Evolutionary conservation across 176 grass and related monocot species (phyloP).

Genomic region (Triticum monococcum): DNA sequence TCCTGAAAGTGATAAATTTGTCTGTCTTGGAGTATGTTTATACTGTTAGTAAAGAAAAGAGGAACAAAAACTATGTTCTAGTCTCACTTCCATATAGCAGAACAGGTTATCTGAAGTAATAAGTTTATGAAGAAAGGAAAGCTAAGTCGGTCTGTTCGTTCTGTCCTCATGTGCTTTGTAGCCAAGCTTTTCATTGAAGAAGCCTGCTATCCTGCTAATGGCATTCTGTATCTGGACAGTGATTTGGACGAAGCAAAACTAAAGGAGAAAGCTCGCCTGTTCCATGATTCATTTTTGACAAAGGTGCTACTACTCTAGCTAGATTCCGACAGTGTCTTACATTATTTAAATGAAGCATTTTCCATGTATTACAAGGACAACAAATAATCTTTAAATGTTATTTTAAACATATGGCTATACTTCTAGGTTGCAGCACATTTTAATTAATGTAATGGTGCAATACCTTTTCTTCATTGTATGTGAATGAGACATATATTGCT

Average conservation of each 20-base stretch:
- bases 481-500: not conserved
- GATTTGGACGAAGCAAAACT: slow-evolving; percentile 72
- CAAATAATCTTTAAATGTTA: not conserved
- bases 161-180: not conserved
- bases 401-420: not conserved
- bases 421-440: not conserved
- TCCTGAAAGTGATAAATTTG: not conserved
- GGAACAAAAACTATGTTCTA: not conserved
- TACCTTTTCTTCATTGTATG: not conserved
- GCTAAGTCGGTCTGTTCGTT: not conserved
- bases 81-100: not conserved
- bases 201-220: slow-evolving; percentile 18
- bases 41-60: not conserved
- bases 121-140: not conserved
- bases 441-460: not conserved
- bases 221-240: slow-evolving; percentile 35
- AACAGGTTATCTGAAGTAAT: slow-evolving; percentile 4
- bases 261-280: slow-evolving; percentile 76
- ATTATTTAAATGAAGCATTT: not conserved
- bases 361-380: not conserved
- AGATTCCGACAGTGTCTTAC: not conserved
- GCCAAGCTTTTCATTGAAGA: slow-evolving; percentile 12
- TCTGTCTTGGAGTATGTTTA: not conserved
- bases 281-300: slow-evolving; percentile 90
- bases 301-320: slow-evolving; percentile 35